phyloP scores from a whole-genome alignment of 352 stramenopile genomes.

The Phytopythium boreale region DNA sequence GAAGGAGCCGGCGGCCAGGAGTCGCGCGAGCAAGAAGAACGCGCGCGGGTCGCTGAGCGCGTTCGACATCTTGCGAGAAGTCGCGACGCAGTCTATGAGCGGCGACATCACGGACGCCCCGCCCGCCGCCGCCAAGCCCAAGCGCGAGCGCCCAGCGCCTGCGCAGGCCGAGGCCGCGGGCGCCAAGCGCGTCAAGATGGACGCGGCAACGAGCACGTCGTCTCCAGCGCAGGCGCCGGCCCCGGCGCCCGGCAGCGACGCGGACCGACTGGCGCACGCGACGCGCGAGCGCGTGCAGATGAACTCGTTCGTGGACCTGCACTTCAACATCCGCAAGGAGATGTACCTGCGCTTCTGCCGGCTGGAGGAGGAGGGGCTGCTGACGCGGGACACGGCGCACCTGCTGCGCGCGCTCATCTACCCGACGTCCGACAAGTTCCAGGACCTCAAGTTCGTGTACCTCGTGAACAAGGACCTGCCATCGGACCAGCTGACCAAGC shows the following conservation, averaged over 20 bases:
- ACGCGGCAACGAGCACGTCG: constrained; percentile 18
- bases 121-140: constrained; percentile 17
- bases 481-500: constrained; percentile 71
- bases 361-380: constrained; percentile 69
- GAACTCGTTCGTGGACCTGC: constrained; percentile 79
- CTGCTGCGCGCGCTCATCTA: constrained; percentile 77
- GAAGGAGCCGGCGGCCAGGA: constrained; percentile 11
- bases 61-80: constrained; percentile 81
- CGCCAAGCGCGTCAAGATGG: constrained; percentile 30
- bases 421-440: constrained; percentile 76
- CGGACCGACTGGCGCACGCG: constrained; percentile 22
- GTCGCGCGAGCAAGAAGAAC: constrained; percentile 24
- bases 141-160: constrained; percentile 24
- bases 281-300: constrained; percentile 57
- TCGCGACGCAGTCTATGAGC: constrained; percentile 68
- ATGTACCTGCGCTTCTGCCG: constrained; percentile 84
- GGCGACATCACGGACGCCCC: constrained; percentile 38
- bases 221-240: constrained; percentile 3
- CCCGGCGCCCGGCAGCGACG: constrained; percentile 11
- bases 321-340: constrained; percentile 85
- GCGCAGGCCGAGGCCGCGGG: constrained; percentile 9
- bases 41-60: constrained; percentile 50
- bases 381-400: constrained; percentile 68
- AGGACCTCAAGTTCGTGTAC: constrained; percentile 88
- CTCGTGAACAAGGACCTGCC: constrained; percentile 83